Evolutionary conservation across 73 alveolate genomes (phyloP).

Genomic region (Halteria grandinella): DNA sequence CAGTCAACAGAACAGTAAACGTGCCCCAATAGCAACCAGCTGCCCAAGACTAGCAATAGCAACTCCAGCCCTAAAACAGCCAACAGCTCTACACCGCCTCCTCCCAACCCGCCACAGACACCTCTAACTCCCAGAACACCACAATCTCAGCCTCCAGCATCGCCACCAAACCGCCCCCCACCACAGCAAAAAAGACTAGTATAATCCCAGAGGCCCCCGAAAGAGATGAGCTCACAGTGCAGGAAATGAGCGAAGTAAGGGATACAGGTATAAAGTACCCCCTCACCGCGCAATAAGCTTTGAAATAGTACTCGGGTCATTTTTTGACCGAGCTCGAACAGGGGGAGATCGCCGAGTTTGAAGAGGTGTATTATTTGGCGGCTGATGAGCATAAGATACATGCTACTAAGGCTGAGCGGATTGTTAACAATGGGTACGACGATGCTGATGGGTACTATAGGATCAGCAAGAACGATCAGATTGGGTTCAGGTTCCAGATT

Average conservation of each 20-base stretch:
- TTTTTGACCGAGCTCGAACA: constrained; percentile 47
- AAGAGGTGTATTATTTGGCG: constrained; percentile 36
- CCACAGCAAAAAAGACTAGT: no score
- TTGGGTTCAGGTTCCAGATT: constrained; percentile 81
- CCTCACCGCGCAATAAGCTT: not conserved
- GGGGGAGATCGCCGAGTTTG: constrained; percentile 53
- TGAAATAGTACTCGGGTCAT: not conserved
- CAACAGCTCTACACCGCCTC: no score
- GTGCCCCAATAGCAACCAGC: no score
- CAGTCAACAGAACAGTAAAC: no score
- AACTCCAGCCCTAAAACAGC: no score
- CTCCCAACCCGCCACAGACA: no score
- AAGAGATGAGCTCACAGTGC: constrained; percentile 41
- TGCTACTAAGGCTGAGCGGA: constrained; percentile 41
- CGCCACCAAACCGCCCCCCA: no score
- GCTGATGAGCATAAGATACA: constrained; percentile 8
- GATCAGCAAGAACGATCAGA: constrained; percentile 76
- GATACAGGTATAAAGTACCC: not conserved
- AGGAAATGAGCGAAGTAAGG: constrained; percentile 17
- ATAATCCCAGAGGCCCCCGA: constrained; percentile 47
- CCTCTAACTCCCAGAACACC: no score
- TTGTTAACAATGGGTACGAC: constrained; percentile 59
- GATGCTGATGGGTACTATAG: constrained; percentile 83
- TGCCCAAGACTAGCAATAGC: no score
- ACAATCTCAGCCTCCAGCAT: no score